Evolutionary conservation across 306 rosid genomes (phyloP), one percentile per base, ranked within the genome.

Genomic region (Erythrophleum fordii): DNA sequence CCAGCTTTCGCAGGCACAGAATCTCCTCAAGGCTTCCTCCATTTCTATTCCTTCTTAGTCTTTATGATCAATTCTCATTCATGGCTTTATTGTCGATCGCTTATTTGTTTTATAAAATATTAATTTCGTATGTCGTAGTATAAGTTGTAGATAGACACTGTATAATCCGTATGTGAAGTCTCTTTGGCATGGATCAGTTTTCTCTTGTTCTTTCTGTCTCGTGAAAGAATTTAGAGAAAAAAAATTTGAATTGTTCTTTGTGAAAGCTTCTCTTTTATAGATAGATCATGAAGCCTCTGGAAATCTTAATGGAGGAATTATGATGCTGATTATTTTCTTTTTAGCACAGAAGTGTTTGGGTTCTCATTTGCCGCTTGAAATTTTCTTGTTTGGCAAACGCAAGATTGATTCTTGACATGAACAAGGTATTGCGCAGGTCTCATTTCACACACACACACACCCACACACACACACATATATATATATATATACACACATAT

Each of bases 1-100:
- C 23, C 92, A 95, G 81, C 94, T 95, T 26, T 82, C 98, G 0
- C 94, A 78, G 62, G 91, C 98, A 0, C 92, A 88, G 16, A 80
- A 31, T 39, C 87, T 90, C 56, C 85, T 90, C 13, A 75, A 80
- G n/a, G 39, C 85, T 8, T 49, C 83, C 17, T 71, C 92, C 77
- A 29, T 82, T 7, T 41, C 91, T 16, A 10, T 79, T 9, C 66
- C 85, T 44, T 56, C 86, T 45, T 58, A 81, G 8, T 69, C 83
- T 0, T 49, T 79, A 0, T 81, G 55, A 69, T 41, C 20, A 13
- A 6, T 69, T 22, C 37, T 68, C 26, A 20, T 23, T 41, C 22
- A 14, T 6, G 23, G 11, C 39, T 14, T 12, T 13, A 12, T 59
- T 1, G 2, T 34, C 10, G 16, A 1, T 66, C 5, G 51, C 51